These are phyloP conservation scores for Epichloe coenophiala DNA, from an alignment of 2,329 filamentous ascomycete genomes.

Conservation along the genomic window DNA sequence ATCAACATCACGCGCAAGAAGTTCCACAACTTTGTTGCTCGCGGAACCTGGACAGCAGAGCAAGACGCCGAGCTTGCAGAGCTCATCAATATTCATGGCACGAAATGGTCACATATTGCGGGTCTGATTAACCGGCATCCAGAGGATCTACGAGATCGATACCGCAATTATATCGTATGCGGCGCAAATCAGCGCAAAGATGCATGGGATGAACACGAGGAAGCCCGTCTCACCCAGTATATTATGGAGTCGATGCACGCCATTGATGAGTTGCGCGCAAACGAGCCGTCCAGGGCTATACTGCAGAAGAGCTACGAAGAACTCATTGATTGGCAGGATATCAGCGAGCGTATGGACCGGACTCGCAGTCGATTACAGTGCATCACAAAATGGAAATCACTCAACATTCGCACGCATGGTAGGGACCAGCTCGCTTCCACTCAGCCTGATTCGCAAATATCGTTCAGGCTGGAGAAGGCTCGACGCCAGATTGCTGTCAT, in stretches of 20 bases:
- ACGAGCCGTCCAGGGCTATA: conserved; percentile 18
- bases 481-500: conserved; percentile 29
- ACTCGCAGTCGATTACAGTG: conserved; percentile 55
- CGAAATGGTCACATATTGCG: conserved; percentile 49
- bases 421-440: conserved; percentile 20
- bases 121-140: conserved; percentile 48
- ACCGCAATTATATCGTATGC: conserved; percentile 52
- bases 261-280: conserved; percentile 27
- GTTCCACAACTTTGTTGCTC: conserved; percentile 52
- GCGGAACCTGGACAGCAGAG: conserved; percentile 28
- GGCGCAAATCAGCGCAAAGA: conserved; percentile 37
- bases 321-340: conserved; percentile 50
- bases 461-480: conserved; percentile 30
- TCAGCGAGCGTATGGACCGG: conserved; percentile 48
- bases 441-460: conserved; percentile 19
- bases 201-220: conserved; percentile 49
- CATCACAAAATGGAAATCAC: conserved; percentile 48
- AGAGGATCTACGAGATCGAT: conserved; percentile 56
- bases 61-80: conserved; percentile 23
- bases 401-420: conserved; percentile 22
- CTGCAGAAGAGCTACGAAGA: conserved; percentile 32
- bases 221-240: conserved; percentile 34
- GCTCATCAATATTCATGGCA: conserved; percentile 23
- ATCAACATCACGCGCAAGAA: conserved; percentile 44
- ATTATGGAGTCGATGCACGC: conserved; percentile 38